A percentile compares a stretch with the other conserved stretches of the same genome.
Evolutionary conservation across 176 grass and related monocot genomes (phyloP).

Genomic region (Ensete ventricosum): DNA sequence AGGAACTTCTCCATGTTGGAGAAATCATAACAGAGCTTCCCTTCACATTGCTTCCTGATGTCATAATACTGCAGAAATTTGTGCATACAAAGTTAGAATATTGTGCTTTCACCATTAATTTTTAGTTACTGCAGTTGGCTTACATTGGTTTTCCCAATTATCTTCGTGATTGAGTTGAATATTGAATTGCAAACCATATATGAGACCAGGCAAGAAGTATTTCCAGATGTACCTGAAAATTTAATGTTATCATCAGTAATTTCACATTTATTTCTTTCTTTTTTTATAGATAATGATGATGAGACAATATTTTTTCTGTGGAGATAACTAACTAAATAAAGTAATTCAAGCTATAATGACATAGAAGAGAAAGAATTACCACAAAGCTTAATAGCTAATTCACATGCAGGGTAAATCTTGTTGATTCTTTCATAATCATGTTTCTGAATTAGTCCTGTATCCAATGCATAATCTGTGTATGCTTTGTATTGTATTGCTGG

Average conservation of each 20-base stretch:
- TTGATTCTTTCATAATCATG: conserved; percentile 82
- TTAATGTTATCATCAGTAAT: not conserved
- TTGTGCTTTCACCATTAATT: not conserved
- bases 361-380: conserved; percentile 23
- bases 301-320: not conserved
- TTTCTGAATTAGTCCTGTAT: conserved; percentile 67
- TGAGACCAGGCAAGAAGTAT: conserved; percentile 56
- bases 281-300: not conserved
- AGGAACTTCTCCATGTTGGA: conserved; percentile 87
- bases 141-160: conserved; percentile 78
- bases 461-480: conserved; percentile 89
- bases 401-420: conserved; percentile 69
- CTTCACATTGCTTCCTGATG: conserved; percentile 81
- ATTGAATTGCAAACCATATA: conserved; percentile 79
- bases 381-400: conserved; percentile 69
- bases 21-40: conserved; percentile 90
- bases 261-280: not conserved
- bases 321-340: not conserved
- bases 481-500: conserved; percentile 96
- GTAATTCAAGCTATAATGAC: not conserved
- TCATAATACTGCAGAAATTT: conserved; percentile 69
- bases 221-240: conserved; percentile 76
- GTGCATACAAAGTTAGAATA: not conserved
- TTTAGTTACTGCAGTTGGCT: conserved; percentile 1
- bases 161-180: conserved; percentile 64